Base-by-base conservation (phyloP, 306 rosid genomes). In the Chamaecrista fasciculata region DNA sequence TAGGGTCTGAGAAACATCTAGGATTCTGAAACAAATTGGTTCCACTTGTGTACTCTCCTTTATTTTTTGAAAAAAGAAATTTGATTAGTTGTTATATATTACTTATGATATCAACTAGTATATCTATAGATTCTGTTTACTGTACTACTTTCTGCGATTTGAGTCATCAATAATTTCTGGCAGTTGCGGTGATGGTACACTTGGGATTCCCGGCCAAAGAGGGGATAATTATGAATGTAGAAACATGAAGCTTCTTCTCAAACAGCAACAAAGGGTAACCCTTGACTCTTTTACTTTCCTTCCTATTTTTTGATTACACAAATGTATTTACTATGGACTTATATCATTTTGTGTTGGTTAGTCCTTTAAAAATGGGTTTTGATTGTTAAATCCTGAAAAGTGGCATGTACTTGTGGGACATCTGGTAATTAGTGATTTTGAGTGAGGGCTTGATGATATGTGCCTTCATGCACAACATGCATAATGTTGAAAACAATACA, bases 141-240 rank as follows among this genome's bases (percentile, higher is more conserved):
- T 42, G 18, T 49, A 59, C 26, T 44, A 48, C 23, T 66, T 79
- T 72, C 43, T 55, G 23, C 58, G 53, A 11, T 51, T 61, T 67
- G 73, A 59, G 40, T 58, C 69, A 51, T 16, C 40, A 62, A 29
- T 72, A 62, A 37, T 75, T 52, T 56, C 81, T 81, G 84, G 76
- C 88, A 94, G 98, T 66, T 94, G 97, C 62, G 98, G 98, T 3
- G 98, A 94, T 84, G 98, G 98, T 74, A 73, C 86, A 56, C 93
- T 94, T 62, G 98, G 98, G 56, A 89, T 79, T 82, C 98, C 98
- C 37, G 80, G 82, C 79, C 98, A 94, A 86, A 82, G 97, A 78
- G 98, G 98, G 71, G 98, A 94, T 83, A 94, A 94, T 85, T 94
- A 94, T 82, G 98, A 94, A 78, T 94, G 98, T 76, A 88, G 98